Percentiles rank a stretch among this genome's conserved stretches.
Conservation (phyloP, 352 stramenopile genomes). For the Nothophytophthora sp. region DNA sequence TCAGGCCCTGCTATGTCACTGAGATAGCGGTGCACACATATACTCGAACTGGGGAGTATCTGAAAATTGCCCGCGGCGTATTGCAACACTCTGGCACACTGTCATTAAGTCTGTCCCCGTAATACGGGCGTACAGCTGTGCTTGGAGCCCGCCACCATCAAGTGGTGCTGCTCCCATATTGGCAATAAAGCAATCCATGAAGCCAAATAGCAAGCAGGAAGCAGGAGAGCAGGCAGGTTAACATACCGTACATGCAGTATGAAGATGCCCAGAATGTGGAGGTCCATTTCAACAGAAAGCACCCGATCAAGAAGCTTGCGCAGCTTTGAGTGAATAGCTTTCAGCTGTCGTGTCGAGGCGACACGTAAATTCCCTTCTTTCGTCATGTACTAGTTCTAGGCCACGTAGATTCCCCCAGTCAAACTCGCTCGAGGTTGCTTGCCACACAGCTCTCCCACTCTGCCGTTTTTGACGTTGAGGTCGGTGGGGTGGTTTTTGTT, state of each 20-base stretch:
- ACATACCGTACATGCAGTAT: slow-evolving; percentile 6
- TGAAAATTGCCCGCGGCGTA: background rate
- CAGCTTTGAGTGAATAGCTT: slow-evolving; percentile 10
- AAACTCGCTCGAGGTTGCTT: slow-evolving; percentile 1
- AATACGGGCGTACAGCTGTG: background rate
- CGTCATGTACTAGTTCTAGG: background rate
- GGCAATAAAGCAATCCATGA: too few species aligned
- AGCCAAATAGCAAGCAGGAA: background rate
- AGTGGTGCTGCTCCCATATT: slow-evolving; percentile 4
- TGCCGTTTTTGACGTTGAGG: background rate
- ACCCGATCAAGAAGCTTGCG: slow-evolving; percentile 6
- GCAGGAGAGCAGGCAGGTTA: too few species aligned
- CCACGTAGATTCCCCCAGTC: background rate
- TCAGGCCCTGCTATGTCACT: background rate
- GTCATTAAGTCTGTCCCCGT: slow-evolving; percentile 1
- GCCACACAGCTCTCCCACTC: slow-evolving; percentile 1
- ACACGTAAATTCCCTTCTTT: slow-evolving; percentile 1
- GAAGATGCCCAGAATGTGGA: slow-evolving; percentile 10
- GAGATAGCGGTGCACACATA: background rate
- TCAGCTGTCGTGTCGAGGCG: slow-evolving; percentile 4
- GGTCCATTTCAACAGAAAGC: slow-evolving; percentile 1
- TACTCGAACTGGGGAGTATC: background rate
- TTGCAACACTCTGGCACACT: slow-evolving; percentile 1
- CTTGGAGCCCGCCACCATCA: background rate
- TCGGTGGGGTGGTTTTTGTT: background rate